Percentiles rank a stretch among this genome's conserved stretches.
Evolutionary conservation across 2,329 filamentous ascomycete species (phyloP).

Genomic region (Diaporthe citriasiana): DNA sequence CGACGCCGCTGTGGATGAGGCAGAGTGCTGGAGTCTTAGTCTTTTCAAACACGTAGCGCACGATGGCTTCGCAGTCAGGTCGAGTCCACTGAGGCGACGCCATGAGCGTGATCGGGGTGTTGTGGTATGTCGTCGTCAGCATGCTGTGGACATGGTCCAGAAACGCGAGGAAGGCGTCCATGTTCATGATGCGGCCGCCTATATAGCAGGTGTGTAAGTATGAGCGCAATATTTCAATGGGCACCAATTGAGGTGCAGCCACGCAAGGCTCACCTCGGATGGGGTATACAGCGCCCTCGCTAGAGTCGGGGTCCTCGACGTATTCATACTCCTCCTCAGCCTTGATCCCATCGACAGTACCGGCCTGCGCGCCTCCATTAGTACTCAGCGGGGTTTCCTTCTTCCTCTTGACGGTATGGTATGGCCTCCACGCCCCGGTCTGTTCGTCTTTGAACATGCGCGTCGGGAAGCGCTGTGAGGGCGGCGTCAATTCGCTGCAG

Average conservation of each 20-base stretch:
- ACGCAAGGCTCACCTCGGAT: slow-evolving; percentile 66
- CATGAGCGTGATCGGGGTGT: slow-evolving; percentile 93
- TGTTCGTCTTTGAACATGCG: slow-evolving; percentile 94
- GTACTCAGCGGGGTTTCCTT: slow-evolving; percentile 60
- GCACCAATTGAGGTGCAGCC: slow-evolving; percentile 42
- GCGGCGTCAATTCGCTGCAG: slow-evolving; percentile 90
- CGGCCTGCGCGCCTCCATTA: slow-evolving; percentile 45
- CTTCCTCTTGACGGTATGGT: slow-evolving; percentile 79
- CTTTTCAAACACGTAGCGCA: slow-evolving; percentile 97
- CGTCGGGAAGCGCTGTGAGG: slow-evolving; percentile 87
- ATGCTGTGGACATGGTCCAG: slow-evolving; percentile 92
- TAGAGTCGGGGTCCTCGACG: slow-evolving; percentile 89
- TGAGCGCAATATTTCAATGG: background rate
- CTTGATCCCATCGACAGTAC: slow-evolving; percentile 56
- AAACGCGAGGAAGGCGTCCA: slow-evolving; percentile 93
- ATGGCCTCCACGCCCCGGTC: slow-evolving; percentile 81
- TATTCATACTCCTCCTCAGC: slow-evolving; percentile 76
- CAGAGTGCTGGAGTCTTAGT: slow-evolving; percentile 94
- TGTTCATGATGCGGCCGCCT: slow-evolving; percentile 88
- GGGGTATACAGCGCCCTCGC: slow-evolving; percentile 92
- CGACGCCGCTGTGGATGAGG: slow-evolving; percentile 89
- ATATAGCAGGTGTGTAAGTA: slow-evolving; percentile 40
- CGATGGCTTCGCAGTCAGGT: slow-evolving; percentile 87
- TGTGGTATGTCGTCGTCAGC: slow-evolving; percentile 93
- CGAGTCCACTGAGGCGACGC: slow-evolving; percentile 91